Conservation (phyloP, 192 early-diverging fungal species). For the Allomyces macrogynus region DNA sequence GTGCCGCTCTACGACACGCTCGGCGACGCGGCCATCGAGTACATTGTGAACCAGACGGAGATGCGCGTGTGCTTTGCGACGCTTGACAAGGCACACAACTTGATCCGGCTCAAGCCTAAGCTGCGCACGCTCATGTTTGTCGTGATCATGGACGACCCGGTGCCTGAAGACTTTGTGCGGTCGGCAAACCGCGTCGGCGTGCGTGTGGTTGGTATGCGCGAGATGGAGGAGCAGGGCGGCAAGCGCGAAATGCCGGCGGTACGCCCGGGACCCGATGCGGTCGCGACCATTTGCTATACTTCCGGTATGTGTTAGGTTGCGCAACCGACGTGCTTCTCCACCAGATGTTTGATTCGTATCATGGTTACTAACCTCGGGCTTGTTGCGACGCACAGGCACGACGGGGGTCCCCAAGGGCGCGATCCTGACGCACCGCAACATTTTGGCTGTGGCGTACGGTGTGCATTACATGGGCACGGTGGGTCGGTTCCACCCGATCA, state of each 20-base stretch:
- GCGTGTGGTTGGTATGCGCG: conserved; percentile 17
- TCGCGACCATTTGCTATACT: conserved; percentile 77
- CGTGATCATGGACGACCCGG: conserved; percentile 28
- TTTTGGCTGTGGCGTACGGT: conserved; percentile 24
- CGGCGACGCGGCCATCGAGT: conserved; percentile 48
- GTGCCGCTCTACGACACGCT: conserved; percentile 85
- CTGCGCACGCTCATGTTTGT: conserved; percentile 25
- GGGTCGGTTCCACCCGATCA: conserved; percentile 9
- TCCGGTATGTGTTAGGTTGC: conserved; percentile 25
- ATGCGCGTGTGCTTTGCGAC: conserved; percentile 43
- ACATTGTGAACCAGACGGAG: conserved; percentile 65
- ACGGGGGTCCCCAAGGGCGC: conserved; percentile 70
- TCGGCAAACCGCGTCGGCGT: conserved; percentile 11
- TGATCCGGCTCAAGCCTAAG: conserved; percentile 20
- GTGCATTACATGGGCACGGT: conserved; percentile 6
- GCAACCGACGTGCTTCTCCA: not conserved
- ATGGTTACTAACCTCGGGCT: not conserved
- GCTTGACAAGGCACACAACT: conserved; percentile 30
- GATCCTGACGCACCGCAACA: conserved; percentile 66
- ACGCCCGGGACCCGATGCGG: conserved; percentile 38
- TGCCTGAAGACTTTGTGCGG: conserved; percentile 11
- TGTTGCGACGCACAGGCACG: conserved; percentile 21
- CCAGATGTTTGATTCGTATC: not conserved
- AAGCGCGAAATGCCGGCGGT: conserved; percentile 18
- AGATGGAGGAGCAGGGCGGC: conserved; percentile 43